Percentiles rank a stretch among this genome's conserved stretches.
phyloP scores from a whole-genome alignment of 257 asterid species.

The Scutellaria galericulata region DNA sequence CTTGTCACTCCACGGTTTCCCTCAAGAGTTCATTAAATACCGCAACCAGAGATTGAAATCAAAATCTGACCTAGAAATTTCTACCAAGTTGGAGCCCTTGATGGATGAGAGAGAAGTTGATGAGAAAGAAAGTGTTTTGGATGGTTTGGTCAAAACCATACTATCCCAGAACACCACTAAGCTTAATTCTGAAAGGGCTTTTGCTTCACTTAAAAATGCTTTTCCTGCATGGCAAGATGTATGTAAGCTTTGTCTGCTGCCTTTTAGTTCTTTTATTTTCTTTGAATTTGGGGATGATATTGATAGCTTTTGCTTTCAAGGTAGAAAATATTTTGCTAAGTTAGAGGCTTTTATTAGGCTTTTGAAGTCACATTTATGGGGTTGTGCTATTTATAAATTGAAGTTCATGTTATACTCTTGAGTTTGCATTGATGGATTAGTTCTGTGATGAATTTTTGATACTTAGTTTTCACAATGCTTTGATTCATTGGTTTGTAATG shows the following conservation, averaged over 20 bases:
- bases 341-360: conserved; percentile 2
- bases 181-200: conserved; percentile 77
- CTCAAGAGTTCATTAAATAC: conserved; percentile 70
- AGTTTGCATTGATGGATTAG: conserved; percentile 3
- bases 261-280: background rate
- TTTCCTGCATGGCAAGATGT: conserved; percentile 84
- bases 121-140: conserved; percentile 65
- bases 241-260: conserved; percentile 40
- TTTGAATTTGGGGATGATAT: background rate
- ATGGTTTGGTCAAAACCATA: conserved; percentile 72
- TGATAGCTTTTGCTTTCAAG: conserved; percentile 21
- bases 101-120: conserved; percentile 36
- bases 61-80: conserved; percentile 28
- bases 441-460: background rate
- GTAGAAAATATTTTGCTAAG: background rate
- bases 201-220: conserved; percentile 70
- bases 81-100: conserved; percentile 33
- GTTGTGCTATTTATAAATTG: conserved; percentile 2
- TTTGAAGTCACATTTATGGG: conserved; percentile 6
- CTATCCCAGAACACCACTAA: conserved; percentile 90
- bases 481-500: background rate
- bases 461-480: background rate
- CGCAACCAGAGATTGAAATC: conserved; percentile 57
- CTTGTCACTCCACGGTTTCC: conserved; percentile 78
- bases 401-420: conserved; percentile 2